Evolutionary conservation across 306 rosid species (phyloP).

Genomic region (Rubus idaeus): DNA sequence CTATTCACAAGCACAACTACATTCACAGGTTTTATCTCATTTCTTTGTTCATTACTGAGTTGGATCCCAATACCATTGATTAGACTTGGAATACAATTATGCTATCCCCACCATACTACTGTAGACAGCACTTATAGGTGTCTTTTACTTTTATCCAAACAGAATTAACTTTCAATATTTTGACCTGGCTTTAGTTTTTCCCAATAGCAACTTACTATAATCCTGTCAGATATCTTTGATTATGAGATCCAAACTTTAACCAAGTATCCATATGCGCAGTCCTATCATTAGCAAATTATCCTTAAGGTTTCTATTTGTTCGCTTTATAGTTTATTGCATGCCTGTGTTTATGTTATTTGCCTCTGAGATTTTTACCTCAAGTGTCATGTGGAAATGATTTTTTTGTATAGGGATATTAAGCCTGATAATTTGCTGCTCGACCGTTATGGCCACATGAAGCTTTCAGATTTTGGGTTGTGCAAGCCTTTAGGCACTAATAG

Average conservation of each 20-base stretch:
- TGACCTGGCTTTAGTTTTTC: neutral
- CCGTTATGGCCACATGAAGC: slow-evolving; percentile 75
- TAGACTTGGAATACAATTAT: neutral
- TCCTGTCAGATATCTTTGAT: neutral
- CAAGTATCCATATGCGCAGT: neutral
- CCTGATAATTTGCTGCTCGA: slow-evolving; percentile 88
- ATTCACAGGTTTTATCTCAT: slow-evolving; percentile 61
- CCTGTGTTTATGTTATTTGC: neutral
- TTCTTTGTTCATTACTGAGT: neutral
- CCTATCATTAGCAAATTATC: neutral
- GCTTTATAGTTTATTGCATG: neutral
- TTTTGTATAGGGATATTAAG: slow-evolving; percentile 71
- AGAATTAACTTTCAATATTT: neutral
- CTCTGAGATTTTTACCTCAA: neutral
- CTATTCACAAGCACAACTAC: slow-evolving; percentile 84
- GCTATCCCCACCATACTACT: neutral
- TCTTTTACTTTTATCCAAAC: neutral
- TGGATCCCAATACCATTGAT: neutral
- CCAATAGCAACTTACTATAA: neutral
- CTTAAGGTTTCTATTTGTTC: neutral
- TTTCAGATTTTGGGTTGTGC: slow-evolving; percentile 89
- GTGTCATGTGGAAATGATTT: neutral
- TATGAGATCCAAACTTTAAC: neutral
- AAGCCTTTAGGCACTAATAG: slow-evolving; percentile 78
- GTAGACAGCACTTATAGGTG: slow-evolving; percentile 10